Base-by-base conservation (phyloP, 139 green algal species). In the Micractinium sp. region DNA sequence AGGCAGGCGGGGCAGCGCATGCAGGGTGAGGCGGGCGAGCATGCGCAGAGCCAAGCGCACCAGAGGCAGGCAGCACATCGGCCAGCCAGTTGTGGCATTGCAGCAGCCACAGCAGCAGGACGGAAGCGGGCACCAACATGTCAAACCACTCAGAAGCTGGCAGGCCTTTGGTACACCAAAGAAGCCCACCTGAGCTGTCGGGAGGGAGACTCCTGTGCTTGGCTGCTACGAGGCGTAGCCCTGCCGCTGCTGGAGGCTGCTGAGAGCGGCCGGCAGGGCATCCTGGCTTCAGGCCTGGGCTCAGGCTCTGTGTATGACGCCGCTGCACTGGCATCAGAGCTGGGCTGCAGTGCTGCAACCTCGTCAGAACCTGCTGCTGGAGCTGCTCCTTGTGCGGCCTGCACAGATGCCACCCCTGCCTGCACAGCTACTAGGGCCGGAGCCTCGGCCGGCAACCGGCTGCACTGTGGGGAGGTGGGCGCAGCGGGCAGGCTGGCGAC, bases 171-270 rank as follows among this genome's bases (percentile, higher is more conserved):
- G n/a, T n/a, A n/a, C n/a, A 3, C 63, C 20, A 25, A 71, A 25
- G 3, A 38, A 31, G 71, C 71, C 5, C 74, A 80, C 74, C 74
- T 80, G 16, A 33, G 15, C n/a, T 29, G 74, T 14, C 35, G 14
- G 33, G 13, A 29, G 19, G 33, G 33, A 5, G 74, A 80, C 14
- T 53, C 31, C 29, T 22, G 71, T 15, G 71, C 0, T 33, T 33
- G 35, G 71, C 38, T 18, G 16, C 13, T 25, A 33, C 25, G 29
- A 0, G 83, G 83, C 66, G 83, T 87, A 38, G 66, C 67, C 38
- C 83, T 36, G 67, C 83, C 83, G 39, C 83, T 87, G 83, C 83
- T 81, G 56, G 53, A 33, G 18, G 47, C 79, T 29, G 82, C 61
- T 1, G 82, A 87, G 71, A 36, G 14, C 13, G 82, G 82, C 35